Conservation (phyloP, 164 flowering plant species). For the Buxus sempervirens region DNA sequence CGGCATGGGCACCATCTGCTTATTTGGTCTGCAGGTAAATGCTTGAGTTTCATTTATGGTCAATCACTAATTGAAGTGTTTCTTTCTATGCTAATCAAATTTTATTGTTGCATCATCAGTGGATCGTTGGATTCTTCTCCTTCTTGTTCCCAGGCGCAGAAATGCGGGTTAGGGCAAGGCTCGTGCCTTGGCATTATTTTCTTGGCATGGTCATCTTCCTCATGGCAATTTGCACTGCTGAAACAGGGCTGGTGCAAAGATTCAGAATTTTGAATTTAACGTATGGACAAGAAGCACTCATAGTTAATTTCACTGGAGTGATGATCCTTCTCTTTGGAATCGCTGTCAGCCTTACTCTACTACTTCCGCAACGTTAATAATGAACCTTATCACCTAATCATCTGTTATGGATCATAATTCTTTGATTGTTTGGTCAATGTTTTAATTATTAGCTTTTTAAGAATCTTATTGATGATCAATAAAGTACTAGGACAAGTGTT, state of each 20-base stretch:
- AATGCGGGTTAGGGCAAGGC: constrained; percentile 28
- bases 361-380: constrained; percentile 33
- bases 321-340: constrained; percentile 51
- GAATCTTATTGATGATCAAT: background rate
- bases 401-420: background rate
- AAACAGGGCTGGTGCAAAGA: constrained; percentile 38
- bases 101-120: constrained; percentile 26
- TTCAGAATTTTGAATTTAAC: constrained; percentile 18
- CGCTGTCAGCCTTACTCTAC: constrained; percentile 36
- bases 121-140: constrained; percentile 44
- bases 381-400: background rate
- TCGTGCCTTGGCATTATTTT: constrained; percentile 61
- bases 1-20: constrained; percentile 59
- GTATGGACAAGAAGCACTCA: constrained; percentile 36
- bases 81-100: background rate
- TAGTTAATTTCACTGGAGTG: constrained; percentile 63
- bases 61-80: background rate
- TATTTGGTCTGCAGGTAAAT: constrained; percentile 59
- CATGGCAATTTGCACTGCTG: constrained; percentile 45
- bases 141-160: constrained; percentile 47
- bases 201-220: constrained; percentile 51
- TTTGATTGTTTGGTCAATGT: background rate
- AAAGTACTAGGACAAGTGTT: background rate
- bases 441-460: background rate
- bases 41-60: background rate